phyloP scores from a whole-genome alignment of 129 eudicot genomes.

The Cynara cardunculus region DNA sequence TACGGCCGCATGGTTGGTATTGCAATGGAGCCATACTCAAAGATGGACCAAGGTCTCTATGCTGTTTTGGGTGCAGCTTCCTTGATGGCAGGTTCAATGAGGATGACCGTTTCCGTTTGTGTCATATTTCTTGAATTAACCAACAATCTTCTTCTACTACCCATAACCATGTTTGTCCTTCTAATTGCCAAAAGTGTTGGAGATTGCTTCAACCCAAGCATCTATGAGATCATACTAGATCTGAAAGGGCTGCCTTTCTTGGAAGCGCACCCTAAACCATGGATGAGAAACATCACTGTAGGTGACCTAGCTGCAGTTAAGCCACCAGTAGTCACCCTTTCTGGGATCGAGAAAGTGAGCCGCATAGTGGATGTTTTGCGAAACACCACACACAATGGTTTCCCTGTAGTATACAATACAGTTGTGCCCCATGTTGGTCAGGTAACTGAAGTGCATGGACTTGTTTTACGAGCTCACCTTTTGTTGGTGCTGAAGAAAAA shows the following conservation, averaged over 20 bases:
- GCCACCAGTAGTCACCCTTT: constrained; percentile 59
- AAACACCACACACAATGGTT: constrained; percentile 82
- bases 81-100: constrained; percentile 97
- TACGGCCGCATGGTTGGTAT: constrained; percentile 82
- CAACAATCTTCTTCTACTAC: constrained; percentile 81
- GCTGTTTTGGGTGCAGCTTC: constrained; percentile 96
- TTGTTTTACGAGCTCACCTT: constrained; percentile 75
- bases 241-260: constrained; percentile 87
- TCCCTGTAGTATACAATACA: constrained; percentile 76
- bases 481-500: constrained; percentile 68
- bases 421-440: constrained; percentile 30
- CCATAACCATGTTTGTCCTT: constrained; percentile 86
- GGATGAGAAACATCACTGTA: constrained; percentile 85
- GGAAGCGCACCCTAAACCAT: constrained; percentile 79
- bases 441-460: constrained; percentile 55
- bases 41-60: constrained; percentile 69
- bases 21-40: constrained; percentile 72
- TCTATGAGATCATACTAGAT: constrained; percentile 77
- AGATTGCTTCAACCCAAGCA: constrained; percentile 84
- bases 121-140: constrained; percentile 94
- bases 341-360: constrained; percentile 79
- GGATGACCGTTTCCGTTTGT: constrained; percentile 92
- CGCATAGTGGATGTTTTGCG: constrained; percentile 70
- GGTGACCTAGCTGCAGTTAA: constrained; percentile 80
- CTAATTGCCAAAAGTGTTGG: constrained; percentile 85